Evolutionary conservation across 495 filamentous ascomycete genomes (phyloP), one percentile per base, ranked within the genome.

Genomic region (Penicillium cinerascens): DNA sequence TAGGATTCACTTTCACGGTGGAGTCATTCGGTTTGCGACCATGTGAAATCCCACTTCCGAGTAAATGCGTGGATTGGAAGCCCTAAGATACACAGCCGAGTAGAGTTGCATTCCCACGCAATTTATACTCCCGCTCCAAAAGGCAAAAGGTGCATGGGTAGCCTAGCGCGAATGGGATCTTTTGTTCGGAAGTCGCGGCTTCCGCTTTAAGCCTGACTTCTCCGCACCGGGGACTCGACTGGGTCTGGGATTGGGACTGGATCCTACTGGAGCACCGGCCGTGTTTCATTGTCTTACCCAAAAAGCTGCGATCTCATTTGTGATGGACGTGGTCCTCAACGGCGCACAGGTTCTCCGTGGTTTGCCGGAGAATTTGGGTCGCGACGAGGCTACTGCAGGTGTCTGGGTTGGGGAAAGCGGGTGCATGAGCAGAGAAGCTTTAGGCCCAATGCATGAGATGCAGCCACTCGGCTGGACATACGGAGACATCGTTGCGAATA

Each of bases 91-190:
- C 42, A 16, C n/a, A n/a, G n/a, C 52, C 42, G 49, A 53, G 40
- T 20, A 63, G 51, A 52, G 60, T 59, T 60, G 60, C 58, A 61
- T 65, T 67, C 73, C 73, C 66, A 74, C 74, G 71, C 73, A 73
- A 69, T 46, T 76, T 74, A 71, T 73, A 62, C 68, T 68, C 53
- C 65, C 55, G 64, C 63, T 72, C 65, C 63, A 67, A 53, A 51
- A 49, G 49, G 35, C 36, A 33, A 11, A 33, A 1, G 8, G 10
- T 33, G 29, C 29, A 33, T 48, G 11, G 29, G 21, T 37, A 18
- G 23, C 26, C 26, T 38, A 47, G 36, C 25, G 27, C 26, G 23
- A 39, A 46, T 20, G 3, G n/a, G 43, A 27, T 18, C 33, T 33
- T 25, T 8, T 8, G 43, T 36, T 33, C 29, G 43, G 22, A 37